Evolutionary conservation across 2,329 filamentous ascomycete genomes (phyloP).

Genomic region (Ceratocystis eucalypticola): DNA sequence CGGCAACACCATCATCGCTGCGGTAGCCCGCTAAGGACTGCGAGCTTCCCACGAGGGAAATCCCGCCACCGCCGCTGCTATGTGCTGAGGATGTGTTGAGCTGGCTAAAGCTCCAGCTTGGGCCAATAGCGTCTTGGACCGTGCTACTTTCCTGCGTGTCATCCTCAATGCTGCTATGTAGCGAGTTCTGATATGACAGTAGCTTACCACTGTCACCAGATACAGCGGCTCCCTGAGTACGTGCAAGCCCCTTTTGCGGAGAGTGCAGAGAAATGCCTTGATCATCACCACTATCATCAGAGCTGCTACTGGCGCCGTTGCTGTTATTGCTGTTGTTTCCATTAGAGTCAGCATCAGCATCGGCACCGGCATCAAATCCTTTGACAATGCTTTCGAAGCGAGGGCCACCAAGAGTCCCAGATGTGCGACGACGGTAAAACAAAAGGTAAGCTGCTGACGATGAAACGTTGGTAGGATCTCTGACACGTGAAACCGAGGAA

Average conservation of each 20-base stretch:
- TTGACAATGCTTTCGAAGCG: constrained; percentile 58
- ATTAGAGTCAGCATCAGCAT: constrained; percentile 31
- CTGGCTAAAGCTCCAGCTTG: constrained; percentile 36
- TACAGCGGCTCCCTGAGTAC: neutral
- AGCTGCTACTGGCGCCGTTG: constrained; percentile 34
- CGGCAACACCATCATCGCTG: constrained; percentile 33
- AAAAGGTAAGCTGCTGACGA: constrained; percentile 76
- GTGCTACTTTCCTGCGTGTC: constrained; percentile 29
- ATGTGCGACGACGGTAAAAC: constrained; percentile 83
- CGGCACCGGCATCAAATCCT: constrained; percentile 40
- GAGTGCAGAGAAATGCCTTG: constrained; percentile 46
- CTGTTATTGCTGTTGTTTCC: constrained; percentile 52
- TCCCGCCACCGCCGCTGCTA: constrained; percentile 20
- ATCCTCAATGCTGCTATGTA: constrained; percentile 37
- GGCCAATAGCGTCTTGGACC: constrained; percentile 25
- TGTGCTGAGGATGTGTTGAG: constrained; percentile 24
- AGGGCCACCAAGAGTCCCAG: constrained; percentile 55
- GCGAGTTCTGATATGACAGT: constrained; percentile 26
- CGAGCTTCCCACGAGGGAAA: constrained; percentile 17
- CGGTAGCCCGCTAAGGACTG: constrained; percentile 27
- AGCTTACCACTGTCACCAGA: constrained; percentile 24
- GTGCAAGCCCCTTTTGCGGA: neutral
- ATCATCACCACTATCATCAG: constrained; percentile 47
- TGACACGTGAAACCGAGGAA: constrained; percentile 52
- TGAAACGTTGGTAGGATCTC: constrained; percentile 49